A percentile compares a stretch with the other conserved stretches of the same genome.
Evolutionary conservation across 371 early-diverging fungal genomes (phyloP).

Genomic region (Rhizopus microsporus): DNA sequence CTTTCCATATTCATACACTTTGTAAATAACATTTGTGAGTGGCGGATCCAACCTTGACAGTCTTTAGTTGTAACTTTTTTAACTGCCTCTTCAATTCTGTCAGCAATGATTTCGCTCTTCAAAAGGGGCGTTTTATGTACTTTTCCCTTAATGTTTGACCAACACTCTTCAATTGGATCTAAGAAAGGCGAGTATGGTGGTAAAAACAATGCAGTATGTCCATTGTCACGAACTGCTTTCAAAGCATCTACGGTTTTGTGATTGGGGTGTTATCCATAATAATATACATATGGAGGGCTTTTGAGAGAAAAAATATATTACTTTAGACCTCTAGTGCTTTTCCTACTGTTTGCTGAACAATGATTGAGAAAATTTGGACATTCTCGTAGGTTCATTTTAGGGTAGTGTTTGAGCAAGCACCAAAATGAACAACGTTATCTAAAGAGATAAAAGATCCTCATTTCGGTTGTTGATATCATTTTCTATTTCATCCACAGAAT

Average conservation of each 20-base stretch:
- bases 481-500: slow-evolving; percentile 7
- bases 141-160: slow-evolving; percentile 8
- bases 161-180: slow-evolving; percentile 10
- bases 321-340: slow-evolving; percentile 6
- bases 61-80: slow-evolving; percentile 22
- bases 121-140: slow-evolving; percentile 7
- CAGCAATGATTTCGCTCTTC: slow-evolving; percentile 21
- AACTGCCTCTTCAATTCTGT: slow-evolving; percentile 22
- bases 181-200: slow-evolving; percentile 11
- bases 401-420: slow-evolving; percentile 6
- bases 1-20: slow-evolving; percentile 6
- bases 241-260: slow-evolving; percentile 5
- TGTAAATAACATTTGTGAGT: slow-evolving; percentile 14
- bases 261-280: slow-evolving; percentile 5
- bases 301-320: slow-evolving; percentile 5
- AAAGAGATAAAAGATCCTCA: slow-evolving; percentile 5
- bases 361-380: slow-evolving; percentile 6
- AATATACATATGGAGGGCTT: slow-evolving; percentile 5
- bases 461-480: slow-evolving; percentile 8
- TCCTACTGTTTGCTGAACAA: slow-evolving; percentile 5
- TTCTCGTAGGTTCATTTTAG: slow-evolving; percentile 6
- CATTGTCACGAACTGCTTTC: slow-evolving; percentile 6
- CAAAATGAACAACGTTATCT: slow-evolving; percentile 5
- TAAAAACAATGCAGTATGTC: slow-evolving; percentile 3
- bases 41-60: slow-evolving; percentile 25